phyloP scores from a whole-genome alignment of 2,329 filamentous ascomycete species.

The Huntiella omanensis region DNA sequence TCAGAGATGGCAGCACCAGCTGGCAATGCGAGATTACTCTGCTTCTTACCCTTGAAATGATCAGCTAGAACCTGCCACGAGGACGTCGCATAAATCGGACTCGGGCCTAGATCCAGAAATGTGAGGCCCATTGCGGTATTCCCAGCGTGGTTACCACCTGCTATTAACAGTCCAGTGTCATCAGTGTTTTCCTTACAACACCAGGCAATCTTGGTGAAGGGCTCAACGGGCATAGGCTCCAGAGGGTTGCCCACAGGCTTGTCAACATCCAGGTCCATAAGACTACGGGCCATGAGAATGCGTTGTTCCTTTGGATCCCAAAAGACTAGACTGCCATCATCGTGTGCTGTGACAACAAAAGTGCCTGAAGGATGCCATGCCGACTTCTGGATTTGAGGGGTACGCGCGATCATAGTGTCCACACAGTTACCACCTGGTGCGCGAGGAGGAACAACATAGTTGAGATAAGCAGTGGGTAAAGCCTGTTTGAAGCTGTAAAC shows the following conservation, averaged over 20 bases:
- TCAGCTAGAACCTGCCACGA: slow-evolving; percentile 67
- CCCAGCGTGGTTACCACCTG: slow-evolving; percentile 56
- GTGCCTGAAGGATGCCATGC: slow-evolving; percentile 91
- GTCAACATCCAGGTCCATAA: slow-evolving; percentile 57
- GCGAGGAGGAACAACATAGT: slow-evolving; percentile 64
- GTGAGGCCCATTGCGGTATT: slow-evolving; percentile 58
- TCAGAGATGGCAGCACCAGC: slow-evolving; percentile 58
- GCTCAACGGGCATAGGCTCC: slow-evolving; percentile 44
- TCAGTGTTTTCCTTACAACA: slow-evolving; percentile 89
- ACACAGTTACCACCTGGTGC: slow-evolving; percentile 65
- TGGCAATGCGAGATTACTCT: slow-evolving; percentile 55
- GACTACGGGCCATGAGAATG: slow-evolving; percentile 63
- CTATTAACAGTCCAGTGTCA: slow-evolving; percentile 73
- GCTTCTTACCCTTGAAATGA: slow-evolving; percentile 62
- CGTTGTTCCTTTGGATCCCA: slow-evolving; percentile 87
- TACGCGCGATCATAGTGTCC: slow-evolving; percentile 34
- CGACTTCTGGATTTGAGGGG: slow-evolving; percentile 62
- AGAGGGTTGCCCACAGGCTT: slow-evolving; percentile 35
- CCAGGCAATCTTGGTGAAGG: slow-evolving; percentile 67
- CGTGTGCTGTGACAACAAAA: slow-evolving; percentile 70
- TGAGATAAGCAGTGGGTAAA: slow-evolving; percentile 55
- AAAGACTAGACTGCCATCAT: slow-evolving; percentile 79
- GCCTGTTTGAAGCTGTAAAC: slow-evolving; percentile 93
- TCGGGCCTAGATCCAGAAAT: slow-evolving; percentile 74
- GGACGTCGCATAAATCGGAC: slow-evolving; percentile 79